These are phyloP conservation scores for Pseudogymnoascus verrucosus DNA, from an alignment of 2,329 filamentous ascomycete species.

Conservation along the genomic window DNA sequence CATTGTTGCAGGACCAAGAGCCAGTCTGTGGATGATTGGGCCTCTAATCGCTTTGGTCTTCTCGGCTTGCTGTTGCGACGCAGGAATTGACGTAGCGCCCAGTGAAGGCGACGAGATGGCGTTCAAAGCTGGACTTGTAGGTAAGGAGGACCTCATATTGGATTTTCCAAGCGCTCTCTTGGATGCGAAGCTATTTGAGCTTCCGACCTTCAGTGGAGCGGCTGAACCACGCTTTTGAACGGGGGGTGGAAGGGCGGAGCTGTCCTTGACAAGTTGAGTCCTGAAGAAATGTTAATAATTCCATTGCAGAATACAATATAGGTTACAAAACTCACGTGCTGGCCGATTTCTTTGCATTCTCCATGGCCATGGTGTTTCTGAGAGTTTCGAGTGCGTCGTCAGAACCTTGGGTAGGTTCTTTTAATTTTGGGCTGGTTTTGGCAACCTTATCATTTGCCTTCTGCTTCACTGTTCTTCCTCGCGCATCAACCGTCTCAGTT, in stretches of 20 bases:
- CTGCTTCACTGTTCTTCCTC: background rate
- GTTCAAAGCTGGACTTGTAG: slow-evolving; percentile 49
- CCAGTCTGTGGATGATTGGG: slow-evolving; percentile 53
- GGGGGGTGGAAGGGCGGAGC: slow-evolving; percentile 17
- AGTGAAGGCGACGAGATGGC: slow-evolving; percentile 46
- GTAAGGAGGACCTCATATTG: slow-evolving; percentile 32
- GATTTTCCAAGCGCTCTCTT: slow-evolving; percentile 18
- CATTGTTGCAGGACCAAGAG: slow-evolving; percentile 43
- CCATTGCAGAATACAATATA: slow-evolving; percentile 1
- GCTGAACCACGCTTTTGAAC: slow-evolving; percentile 17
- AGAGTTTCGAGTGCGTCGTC: slow-evolving; percentile 45
- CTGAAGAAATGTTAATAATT: slow-evolving; percentile 27
- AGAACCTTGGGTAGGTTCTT: slow-evolving; percentile 33
- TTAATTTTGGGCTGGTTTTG: slow-evolving; percentile 21
- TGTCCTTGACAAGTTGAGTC: slow-evolving; percentile 32
- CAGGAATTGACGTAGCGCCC: slow-evolving; percentile 41
- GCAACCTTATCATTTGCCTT: background rate
- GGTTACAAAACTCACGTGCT: slow-evolving; percentile 35
- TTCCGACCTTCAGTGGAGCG: slow-evolving; percentile 6
- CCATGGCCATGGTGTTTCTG: slow-evolving; percentile 37
- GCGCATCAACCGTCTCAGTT: background rate
- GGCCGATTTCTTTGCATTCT: slow-evolving; percentile 37
- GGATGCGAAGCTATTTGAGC: background rate
- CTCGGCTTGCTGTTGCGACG: slow-evolving; percentile 44
- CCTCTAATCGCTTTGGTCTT: slow-evolving; percentile 45